Evolutionary conservation across 257 asterid species (phyloP).

Genomic region (Agastache rugosa): DNA sequence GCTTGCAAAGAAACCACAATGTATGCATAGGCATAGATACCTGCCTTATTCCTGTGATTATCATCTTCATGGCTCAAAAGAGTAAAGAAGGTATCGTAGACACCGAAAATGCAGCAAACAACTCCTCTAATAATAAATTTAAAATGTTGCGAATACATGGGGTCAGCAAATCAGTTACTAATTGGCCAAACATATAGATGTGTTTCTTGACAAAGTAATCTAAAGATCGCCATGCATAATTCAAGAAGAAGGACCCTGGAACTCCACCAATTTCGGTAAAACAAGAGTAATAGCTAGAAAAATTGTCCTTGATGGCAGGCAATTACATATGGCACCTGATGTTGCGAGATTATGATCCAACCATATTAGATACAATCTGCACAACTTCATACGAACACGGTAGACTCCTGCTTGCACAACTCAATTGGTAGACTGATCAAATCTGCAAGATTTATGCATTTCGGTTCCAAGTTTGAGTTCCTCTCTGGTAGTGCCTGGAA

Average conservation of each 20-base stretch:
- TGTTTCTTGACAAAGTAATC: slow-evolving; percentile 17
- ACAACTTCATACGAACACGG: slow-evolving; percentile 23
- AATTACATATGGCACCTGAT: slow-evolving; percentile 25
- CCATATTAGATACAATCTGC: slow-evolving; percentile 24
- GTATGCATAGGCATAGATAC: not conserved
- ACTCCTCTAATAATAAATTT: not conserved
- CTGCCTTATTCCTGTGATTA: slow-evolving; percentile 12
- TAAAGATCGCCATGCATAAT: slow-evolving; percentile 9
- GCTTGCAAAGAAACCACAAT: slow-evolving; percentile 11
- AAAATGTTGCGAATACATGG: not conserved
- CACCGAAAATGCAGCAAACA: slow-evolving; percentile 6
- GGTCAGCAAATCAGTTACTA: slow-evolving; percentile 10
- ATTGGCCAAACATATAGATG: slow-evolving; percentile 22
- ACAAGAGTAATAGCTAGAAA: slow-evolving; percentile 21
- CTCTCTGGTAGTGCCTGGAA: not conserved
- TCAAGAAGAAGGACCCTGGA: slow-evolving; percentile 26
- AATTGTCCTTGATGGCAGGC: slow-evolving; percentile 19
- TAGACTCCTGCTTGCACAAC: slow-evolving; percentile 22
- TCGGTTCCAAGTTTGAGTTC: slow-evolving; percentile 10
- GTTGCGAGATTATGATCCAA: slow-evolving; percentile 16
- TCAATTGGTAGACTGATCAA: slow-evolving; percentile 16
- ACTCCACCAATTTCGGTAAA: slow-evolving; percentile 26
- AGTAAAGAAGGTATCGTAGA: slow-evolving; percentile 18
- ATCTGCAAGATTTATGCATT: slow-evolving; percentile 6
- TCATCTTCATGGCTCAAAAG: slow-evolving; percentile 29